phyloP scores from a whole-genome alignment of 2,329 filamentous ascomycete genomes.

The Erysiphe pulchra region DNA sequence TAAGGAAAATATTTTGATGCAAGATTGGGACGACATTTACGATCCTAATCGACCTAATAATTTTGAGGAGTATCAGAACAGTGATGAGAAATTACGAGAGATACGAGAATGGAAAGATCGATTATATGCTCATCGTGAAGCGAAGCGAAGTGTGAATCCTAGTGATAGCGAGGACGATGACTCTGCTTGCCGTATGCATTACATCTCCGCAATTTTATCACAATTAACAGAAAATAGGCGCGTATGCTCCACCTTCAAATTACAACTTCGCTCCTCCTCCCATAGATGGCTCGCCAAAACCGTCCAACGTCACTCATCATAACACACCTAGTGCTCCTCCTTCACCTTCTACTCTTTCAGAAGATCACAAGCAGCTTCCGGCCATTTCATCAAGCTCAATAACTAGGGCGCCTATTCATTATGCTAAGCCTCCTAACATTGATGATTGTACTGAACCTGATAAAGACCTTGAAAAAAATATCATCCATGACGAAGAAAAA shows the following conservation, averaged over 20 bases:
- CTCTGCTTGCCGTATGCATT: constrained; percentile 20
- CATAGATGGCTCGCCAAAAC: constrained; percentile 3
- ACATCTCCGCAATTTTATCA: neutral
- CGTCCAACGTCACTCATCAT: neutral
- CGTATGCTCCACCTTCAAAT: constrained; percentile 30
- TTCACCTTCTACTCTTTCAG: neutral
- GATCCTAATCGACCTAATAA: constrained; percentile 63
- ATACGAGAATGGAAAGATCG: constrained; percentile 66
- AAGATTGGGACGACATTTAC: constrained; percentile 80
- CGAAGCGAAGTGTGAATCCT: constrained; percentile 19
- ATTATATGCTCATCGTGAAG: constrained; percentile 44
- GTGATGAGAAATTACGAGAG: constrained; percentile 60
- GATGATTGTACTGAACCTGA: constrained; percentile 25
- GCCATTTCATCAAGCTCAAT: constrained; percentile 28
- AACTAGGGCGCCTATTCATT: constrained; percentile 54
- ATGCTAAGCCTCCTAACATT: constrained; percentile 27
- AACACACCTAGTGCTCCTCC: constrained; percentile 3
- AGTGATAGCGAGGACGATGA: constrained; percentile 20
- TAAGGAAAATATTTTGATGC: constrained; percentile 29
- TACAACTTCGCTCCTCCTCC: constrained; percentile 32
- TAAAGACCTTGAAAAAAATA: constrained; percentile 22
- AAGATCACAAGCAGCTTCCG: constrained; percentile 9
- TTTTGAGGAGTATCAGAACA: constrained; percentile 60
- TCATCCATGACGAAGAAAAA: constrained; percentile 16
- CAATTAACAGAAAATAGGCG: constrained; percentile 18